Evolutionary conservation across 2,329 filamentous ascomycete genomes (phyloP).

Genomic region (Hypoxylon rubiginosum): DNA sequence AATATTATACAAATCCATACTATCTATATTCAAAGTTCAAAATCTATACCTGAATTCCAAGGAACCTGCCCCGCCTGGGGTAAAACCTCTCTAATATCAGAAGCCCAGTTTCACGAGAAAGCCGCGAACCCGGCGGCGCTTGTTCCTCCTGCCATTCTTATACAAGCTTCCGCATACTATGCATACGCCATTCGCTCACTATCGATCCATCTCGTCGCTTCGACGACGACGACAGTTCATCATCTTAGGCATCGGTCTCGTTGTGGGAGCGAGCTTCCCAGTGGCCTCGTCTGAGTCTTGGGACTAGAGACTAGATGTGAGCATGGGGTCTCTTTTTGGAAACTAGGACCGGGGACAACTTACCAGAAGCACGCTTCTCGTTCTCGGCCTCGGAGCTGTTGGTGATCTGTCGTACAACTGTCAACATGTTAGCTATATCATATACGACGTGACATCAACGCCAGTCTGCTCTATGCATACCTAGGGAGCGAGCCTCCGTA

Average conservation of each 20-base stretch:
- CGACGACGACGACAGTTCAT: background rate
- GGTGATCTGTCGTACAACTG: slow-evolving; percentile 5
- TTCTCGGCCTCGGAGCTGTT: slow-evolving; percentile 21
- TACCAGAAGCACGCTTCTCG: slow-evolving; percentile 15
- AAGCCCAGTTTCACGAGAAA: slow-evolving; percentile 25
- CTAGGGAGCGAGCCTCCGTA: slow-evolving; percentile 12
- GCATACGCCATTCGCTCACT: slow-evolving; percentile 1
- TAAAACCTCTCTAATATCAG: slow-evolving; percentile 25
- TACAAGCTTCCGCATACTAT: background rate
- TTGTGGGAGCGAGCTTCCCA: slow-evolving; percentile 10
- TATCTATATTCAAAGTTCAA: background rate
- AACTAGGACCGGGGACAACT: background rate
- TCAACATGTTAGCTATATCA: background rate
- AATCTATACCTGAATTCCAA: slow-evolving; percentile 27
- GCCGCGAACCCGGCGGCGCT: slow-evolving; percentile 17
- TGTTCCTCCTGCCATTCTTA: slow-evolving; percentile 1
- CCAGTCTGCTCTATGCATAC: background rate
- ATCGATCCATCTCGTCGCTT: background rate
- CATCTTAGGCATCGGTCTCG: slow-evolving; percentile 17
- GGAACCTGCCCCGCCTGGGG: slow-evolving; percentile 16
- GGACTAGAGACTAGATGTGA: slow-evolving; percentile 9
- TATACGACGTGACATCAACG: background rate
- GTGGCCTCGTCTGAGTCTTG: slow-evolving; percentile 7
- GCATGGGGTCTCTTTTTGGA: background rate
- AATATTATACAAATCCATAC: background rate